Evolutionary conservation across 352 stramenopile species (phyloP), one percentile per base, ranked within the genome.

Genomic region (Phytophthora rubi): DNA sequence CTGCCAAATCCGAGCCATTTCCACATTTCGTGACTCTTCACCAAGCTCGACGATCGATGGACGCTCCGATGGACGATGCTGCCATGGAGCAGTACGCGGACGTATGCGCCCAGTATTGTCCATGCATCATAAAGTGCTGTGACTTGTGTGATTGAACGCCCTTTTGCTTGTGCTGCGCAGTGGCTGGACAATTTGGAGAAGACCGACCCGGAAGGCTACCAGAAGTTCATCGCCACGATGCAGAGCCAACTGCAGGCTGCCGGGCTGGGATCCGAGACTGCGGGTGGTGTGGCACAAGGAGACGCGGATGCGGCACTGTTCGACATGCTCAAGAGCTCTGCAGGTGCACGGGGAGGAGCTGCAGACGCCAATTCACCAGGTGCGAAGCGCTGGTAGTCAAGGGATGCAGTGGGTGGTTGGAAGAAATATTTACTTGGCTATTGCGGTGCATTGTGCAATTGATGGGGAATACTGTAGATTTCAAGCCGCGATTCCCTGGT

Each of bases 71-170:
- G 76, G 77, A 89, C 37, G 77, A 88, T 26, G 82, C 70, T 15
- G 66, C 78, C 30, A 85, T 93, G 74, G 83, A 90, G 84, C 77
- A 92, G 58, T 95, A 92, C 53, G 80, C 79, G 0, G 72, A 93
- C 69, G 87, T 21, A 21, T 21, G 18, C 18, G 18, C 18, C 18
- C 18, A 21, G 18, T 21, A 21, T 21, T 70, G 55, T 28, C 18
- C n/a, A 4, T 54, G 37, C 28, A 62, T 63, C 2, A n/a, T 7
- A 42, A 64, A 59, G 28, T 47, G 9, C 28, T 8, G 6, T 51
- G 4, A 35, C 53, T 56, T 62, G 42, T 7, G 21, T 9, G 26
- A 8, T 32, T 39, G 10, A 68, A 62, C 10, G 13, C 6, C 3
- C 16, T 61, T 55, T 72, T 56, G 74, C 42, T 59, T 59, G 28